Evolutionary conservation across 176 grass and related monocot species (phyloP).

Genomic region (Triticum monococcum): DNA sequence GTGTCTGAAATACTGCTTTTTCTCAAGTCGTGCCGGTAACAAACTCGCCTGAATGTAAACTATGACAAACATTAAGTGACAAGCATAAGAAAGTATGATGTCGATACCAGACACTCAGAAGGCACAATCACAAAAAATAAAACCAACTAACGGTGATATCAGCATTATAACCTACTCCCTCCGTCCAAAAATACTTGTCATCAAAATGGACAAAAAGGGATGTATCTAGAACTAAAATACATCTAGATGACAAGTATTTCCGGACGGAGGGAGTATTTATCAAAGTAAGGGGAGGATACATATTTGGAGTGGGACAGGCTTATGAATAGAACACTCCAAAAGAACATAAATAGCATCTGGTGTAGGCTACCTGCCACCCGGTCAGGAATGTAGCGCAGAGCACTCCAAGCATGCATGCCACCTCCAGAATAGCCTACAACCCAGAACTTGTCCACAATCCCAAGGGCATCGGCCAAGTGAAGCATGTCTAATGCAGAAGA

Average conservation of each 20-base stretch:
- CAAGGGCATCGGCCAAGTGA: conserved; percentile 72
- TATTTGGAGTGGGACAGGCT: not conserved
- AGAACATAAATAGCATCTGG: not conserved
- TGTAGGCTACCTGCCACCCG: conserved; percentile 64
- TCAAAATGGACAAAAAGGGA: no score
- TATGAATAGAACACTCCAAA: conserved; percentile 2
- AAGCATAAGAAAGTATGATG: not conserved
- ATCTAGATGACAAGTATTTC: no score
- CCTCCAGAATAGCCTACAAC: conserved; percentile 88
- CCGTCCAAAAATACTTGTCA: no score
- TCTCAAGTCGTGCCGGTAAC: not conserved
- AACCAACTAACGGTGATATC: not conserved
- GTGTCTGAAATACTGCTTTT: not conserved
- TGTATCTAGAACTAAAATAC: no score
- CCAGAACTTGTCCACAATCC: conserved; percentile 74
- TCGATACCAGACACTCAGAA: not conserved
- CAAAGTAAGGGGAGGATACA: not conserved
- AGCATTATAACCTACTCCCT: not conserved
- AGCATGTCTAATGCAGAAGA: conserved; percentile 96
- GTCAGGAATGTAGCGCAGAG: conserved; percentile 89
- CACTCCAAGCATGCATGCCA: conserved; percentile 93
- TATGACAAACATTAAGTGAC: not conserved
- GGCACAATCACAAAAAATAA: not conserved
- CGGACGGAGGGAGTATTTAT: not conserved
- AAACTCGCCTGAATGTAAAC: not conserved